Evolutionary conservation across 2,329 filamentous ascomycete species (phyloP), one percentile per base, ranked within the genome.

Genomic region (Sporothrix inflata): DNA sequence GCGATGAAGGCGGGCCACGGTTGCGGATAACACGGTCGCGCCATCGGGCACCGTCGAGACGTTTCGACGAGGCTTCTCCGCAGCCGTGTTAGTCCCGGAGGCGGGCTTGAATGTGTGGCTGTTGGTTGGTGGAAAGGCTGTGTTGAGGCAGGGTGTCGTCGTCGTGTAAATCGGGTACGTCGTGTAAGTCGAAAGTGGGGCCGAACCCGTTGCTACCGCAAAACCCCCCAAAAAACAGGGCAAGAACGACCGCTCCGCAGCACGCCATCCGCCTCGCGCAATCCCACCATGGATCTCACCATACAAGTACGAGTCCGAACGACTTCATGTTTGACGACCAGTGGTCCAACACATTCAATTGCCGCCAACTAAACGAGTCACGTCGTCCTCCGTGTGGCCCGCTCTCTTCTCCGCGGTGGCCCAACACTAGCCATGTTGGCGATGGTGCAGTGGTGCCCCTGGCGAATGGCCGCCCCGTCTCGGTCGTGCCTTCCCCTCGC

Each of bases 151-250:
- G 19, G 19, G 19, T 49, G 47, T 51, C 45, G 27, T 67, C 42
- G 16, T 67, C 63, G 63, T 51, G 63, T 67, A 67, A 51, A 45
- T 67, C 63, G 63, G 24, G 63, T 49, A 67, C 16, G 27, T 67
- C 63, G 63, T 67, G 63, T 67, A 67, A 67, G 63, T 67, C 45
- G 24, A 67, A 38, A 66, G 40, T 47, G 40, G 61, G 61, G 14
- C 21, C 38, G 42, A 38, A 2, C 45, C n/a, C n/a, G 14, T 19
- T 12, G 19, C 6, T 3, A 21, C 42, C 42, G 42, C 47, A n/a
- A 49, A n/a, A n/a, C n/a, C n/a, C n/a, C n/a, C n/a, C n/a, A n/a
- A n/a, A n/a, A 49, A 49, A 19, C 30, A 27, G 19, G 30, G 24
- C 11, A 34, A n/a, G 21, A 27, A 24, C 38, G 60, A 19, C 60